These are phyloP conservation scores for Rubus parviflorus DNA, from an alignment of 306 rosid species.

Conservation along the genomic window DNA sequence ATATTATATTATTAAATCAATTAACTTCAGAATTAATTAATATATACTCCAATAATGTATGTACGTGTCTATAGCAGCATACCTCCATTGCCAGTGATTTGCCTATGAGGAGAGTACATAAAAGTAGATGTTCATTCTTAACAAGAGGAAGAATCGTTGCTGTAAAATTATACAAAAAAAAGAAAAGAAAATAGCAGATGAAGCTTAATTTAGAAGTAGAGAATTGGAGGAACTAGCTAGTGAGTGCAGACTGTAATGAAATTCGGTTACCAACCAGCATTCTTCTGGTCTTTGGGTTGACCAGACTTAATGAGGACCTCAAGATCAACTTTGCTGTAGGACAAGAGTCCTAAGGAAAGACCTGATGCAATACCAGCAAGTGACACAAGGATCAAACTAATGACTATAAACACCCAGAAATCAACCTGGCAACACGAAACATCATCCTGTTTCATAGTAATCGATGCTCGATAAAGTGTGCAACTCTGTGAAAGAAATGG, in stretches of 20 bases:
- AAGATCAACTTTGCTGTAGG: slow-evolving; percentile 69
- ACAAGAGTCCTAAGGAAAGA: slow-evolving; percentile 70
- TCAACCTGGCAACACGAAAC: slow-evolving; percentile 41
- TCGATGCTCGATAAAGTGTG: not conserved
- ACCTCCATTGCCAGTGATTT: slow-evolving; percentile 85
- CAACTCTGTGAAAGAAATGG: not conserved
- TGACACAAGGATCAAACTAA: slow-evolving; percentile 43
- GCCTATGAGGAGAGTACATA: slow-evolving; percentile 77
- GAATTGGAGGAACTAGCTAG: not conserved
- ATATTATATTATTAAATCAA: not conserved
- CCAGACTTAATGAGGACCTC: slow-evolving; percentile 72
- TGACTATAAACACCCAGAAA: slow-evolving; percentile 53
- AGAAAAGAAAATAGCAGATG: not conserved
- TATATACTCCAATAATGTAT: not conserved
- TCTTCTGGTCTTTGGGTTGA: slow-evolving; percentile 48
- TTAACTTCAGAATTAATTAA: not conserved
- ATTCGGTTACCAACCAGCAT: slow-evolving; percentile 51
- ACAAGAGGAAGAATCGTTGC: slow-evolving; percentile 76
- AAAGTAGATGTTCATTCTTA: slow-evolving; percentile 72
- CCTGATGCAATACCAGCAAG: slow-evolving; percentile 71
- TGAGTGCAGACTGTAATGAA: not conserved
- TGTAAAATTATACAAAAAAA: slow-evolving; percentile 29
- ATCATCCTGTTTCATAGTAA: slow-evolving; percentile 21
- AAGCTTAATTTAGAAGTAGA: not conserved
- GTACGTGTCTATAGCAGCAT: slow-evolving; percentile 12